phyloP scores from a whole-genome alignment of 1,284 basidiomycete genomes.

The Hemileia vastatrix region DNA sequence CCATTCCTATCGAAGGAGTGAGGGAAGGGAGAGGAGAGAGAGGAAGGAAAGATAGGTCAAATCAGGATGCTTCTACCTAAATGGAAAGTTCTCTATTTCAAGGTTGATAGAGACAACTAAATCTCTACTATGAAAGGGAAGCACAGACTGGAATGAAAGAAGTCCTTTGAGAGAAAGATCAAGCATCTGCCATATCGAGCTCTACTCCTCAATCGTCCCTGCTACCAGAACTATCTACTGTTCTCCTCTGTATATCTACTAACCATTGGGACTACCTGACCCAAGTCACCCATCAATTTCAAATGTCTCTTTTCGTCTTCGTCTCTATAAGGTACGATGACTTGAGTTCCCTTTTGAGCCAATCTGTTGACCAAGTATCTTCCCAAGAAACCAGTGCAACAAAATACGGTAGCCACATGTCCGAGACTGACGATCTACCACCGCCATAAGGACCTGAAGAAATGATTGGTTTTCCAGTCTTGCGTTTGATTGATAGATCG shows the following conservation, averaged over 20 bases:
- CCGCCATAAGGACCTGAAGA: constrained; percentile 47
- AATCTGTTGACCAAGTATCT: constrained; percentile 86
- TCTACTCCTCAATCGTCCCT: neutral
- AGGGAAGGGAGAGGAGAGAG: neutral
- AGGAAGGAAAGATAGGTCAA: constrained; percentile 12
- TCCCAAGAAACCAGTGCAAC: constrained; percentile 88
- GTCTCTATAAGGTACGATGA: constrained; percentile 89
- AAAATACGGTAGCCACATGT: constrained; percentile 91
- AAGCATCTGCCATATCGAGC: too few species aligned
- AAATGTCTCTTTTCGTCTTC: constrained; percentile 86
- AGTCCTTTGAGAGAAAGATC: too few species aligned
- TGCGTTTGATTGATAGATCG: constrained; percentile 23
- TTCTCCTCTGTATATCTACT: constrained; percentile 42
- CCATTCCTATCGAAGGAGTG: constrained; percentile 78
- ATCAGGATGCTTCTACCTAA: too few species aligned
- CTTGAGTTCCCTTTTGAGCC: constrained; percentile 81
- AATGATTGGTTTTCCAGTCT: constrained; percentile 33
- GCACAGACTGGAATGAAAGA: too few species aligned
- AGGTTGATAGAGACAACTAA: too few species aligned
- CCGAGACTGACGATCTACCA: constrained; percentile 78
- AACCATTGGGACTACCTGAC: constrained; percentile 88
- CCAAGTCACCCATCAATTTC: constrained; percentile 87
- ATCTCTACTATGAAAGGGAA: too few species aligned
- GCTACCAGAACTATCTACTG: neutral
- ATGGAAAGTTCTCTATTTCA: too few species aligned